These are phyloP conservation scores for Irpex sp. DNA, from an alignment of 1,284 basidiomycete genomes.

Conservation along the genomic window DNA sequence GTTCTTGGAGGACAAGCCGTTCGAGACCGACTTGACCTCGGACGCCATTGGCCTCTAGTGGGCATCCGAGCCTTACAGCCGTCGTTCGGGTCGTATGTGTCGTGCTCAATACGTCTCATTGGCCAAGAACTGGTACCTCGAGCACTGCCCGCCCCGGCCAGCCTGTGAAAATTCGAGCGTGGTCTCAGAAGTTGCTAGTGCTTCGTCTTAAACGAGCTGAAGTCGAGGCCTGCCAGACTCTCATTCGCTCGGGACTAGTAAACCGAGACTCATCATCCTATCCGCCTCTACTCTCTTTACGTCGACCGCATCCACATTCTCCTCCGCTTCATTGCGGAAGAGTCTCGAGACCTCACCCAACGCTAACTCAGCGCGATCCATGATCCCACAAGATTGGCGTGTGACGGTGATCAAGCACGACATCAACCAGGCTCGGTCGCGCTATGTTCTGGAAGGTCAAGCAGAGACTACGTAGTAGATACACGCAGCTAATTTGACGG, in stretches of 20 bases:
- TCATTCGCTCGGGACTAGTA: constrained; percentile 90
- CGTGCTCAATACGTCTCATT: constrained; percentile 94
- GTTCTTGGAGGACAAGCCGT: constrained; percentile 78
- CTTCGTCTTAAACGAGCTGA: constrained; percentile 93
- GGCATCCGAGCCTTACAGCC: constrained; percentile 95
- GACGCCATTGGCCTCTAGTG: constrained; percentile 99
- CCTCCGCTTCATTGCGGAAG: constrained; percentile 98
- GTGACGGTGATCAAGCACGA: constrained; percentile 99
- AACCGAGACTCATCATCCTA: constrained; percentile 92
- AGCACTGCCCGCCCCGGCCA: constrained; percentile 97
- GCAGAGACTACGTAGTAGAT: too few relatives aligned
- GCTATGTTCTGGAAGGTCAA: constrained; percentile 99
- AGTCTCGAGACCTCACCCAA: constrained; percentile 96
- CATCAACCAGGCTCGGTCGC: constrained; percentile 94
- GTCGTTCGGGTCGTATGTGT: constrained; percentile 89
- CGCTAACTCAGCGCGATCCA: constrained; percentile 96
- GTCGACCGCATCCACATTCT: constrained; percentile 92
- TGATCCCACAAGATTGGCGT: constrained; percentile 96
- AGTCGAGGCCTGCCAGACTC: constrained; percentile 91
- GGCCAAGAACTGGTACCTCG: constrained; percentile 97
- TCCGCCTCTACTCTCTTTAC: constrained; percentile 92
- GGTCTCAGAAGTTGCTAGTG: constrained; percentile 98
- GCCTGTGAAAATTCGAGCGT: constrained; percentile 97
- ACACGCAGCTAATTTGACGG: too few relatives aligned
- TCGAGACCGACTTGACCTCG: constrained; percentile 91